These are phyloP conservation scores for Lantana camara DNA, from an alignment of 257 asterid genomes.

Conservation along the genomic window DNA sequence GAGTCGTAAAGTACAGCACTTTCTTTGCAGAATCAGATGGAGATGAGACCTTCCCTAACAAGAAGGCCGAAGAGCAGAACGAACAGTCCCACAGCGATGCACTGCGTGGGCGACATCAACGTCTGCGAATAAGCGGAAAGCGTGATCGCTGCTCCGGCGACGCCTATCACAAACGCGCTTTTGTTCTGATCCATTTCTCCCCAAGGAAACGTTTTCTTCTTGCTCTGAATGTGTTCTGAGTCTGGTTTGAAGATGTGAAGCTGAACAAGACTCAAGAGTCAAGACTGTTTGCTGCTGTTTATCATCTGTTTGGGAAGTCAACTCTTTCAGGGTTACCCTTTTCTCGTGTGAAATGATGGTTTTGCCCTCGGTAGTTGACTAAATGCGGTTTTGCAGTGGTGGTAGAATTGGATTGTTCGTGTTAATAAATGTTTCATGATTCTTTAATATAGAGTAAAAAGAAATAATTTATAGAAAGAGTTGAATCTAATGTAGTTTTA, in stretches of 20 bases:
- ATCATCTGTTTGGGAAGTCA: constrained; percentile 33
- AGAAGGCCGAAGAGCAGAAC: constrained; percentile 84
- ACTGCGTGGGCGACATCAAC: constrained; percentile 61
- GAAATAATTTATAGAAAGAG: no score
- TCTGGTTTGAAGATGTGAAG: neutral
- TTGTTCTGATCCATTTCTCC: constrained; percentile 64
- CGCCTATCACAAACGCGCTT: constrained; percentile 59
- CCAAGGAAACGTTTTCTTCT: neutral
- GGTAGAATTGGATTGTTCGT: no score
- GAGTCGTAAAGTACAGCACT: no score
- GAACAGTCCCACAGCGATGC: constrained; percentile 63
- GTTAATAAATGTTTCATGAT: no score
- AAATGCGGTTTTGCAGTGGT: no score
- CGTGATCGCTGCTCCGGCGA: constrained; percentile 67
- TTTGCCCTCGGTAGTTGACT: constrained; percentile 44
- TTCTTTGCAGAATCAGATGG: constrained; percentile 36
- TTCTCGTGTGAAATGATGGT: constrained; percentile 5
- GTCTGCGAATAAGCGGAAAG: constrained; percentile 88
- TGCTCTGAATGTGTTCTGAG: neutral
- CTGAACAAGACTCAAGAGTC: neutral
- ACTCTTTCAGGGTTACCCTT: constrained; percentile 26
- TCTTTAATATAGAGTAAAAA: no score
- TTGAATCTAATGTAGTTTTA: no score
- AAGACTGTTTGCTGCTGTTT: constrained; percentile 3
- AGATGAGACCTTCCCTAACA: constrained; percentile 81